Conservation (phyloP, 2,329 filamentous ascomycete species). For the Nakataea oryzae region DNA sequence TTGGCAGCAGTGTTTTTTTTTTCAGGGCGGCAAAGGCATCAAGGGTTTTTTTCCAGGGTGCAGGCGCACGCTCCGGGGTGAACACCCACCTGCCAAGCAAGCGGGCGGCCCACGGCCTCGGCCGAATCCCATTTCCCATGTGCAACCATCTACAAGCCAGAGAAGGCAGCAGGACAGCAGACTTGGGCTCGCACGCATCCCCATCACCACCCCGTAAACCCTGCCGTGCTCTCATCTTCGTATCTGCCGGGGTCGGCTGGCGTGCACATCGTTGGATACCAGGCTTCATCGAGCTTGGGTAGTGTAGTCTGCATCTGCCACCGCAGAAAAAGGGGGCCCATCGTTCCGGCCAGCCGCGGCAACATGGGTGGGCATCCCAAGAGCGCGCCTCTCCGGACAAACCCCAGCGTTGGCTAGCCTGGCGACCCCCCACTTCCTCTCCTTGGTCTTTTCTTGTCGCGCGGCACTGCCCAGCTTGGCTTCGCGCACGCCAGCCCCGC, state of each 20-base stretch:
- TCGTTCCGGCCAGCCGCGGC: no score
- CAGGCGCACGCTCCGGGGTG: not conserved
- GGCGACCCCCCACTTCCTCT: no score
- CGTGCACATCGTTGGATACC: not conserved
- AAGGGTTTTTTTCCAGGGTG: not conserved
- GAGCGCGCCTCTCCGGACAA: no score
- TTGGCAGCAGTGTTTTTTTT: not conserved
- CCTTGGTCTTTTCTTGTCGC: no score
- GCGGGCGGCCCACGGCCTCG: no score
- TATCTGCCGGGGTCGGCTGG: no score
- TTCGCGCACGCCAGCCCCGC: not conserved
- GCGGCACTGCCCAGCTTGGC: no score
- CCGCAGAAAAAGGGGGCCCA: no score
- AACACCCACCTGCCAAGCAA: not conserved
- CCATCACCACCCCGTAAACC: not conserved
- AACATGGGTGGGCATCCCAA: no score
- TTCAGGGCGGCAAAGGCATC: not conserved
- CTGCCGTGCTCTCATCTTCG: not conserved
- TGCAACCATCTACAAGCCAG: not conserved
- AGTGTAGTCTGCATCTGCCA: no score
- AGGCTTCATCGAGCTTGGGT: not conserved
- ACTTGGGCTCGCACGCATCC: not conserved
- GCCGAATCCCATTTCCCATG: not conserved
- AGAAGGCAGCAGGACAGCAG: not conserved
- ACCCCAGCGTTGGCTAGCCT: not conserved